Percentiles rank a stretch among this genome's conserved stretches.
phyloP scores from a whole-genome alignment of 2,329 filamentous ascomycete species.

The Penicillium expansum region DNA sequence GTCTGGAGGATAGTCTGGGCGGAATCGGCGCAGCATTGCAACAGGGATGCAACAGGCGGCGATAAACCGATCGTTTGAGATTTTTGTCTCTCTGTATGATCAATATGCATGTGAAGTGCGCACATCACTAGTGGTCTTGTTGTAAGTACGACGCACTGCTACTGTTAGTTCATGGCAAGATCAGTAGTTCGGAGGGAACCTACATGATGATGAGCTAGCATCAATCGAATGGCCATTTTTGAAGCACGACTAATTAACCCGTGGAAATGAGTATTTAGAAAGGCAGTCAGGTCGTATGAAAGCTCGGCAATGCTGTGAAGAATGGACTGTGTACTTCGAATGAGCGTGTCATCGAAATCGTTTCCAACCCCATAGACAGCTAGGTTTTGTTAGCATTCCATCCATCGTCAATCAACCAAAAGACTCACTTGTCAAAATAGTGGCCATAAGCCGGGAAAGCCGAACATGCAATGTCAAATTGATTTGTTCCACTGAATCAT shows the following conservation, averaged over 20 bases:
- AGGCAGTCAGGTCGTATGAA: slow-evolving; percentile 25
- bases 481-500: slow-evolving; percentile 20
- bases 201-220: slow-evolving; percentile 30
- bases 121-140: slow-evolving; percentile 30
- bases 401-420: too few relatives aligned
- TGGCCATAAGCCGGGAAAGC: slow-evolving; percentile 26
- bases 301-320: slow-evolving; percentile 26
- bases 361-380: slow-evolving; percentile 28
- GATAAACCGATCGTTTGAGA: too few relatives aligned
- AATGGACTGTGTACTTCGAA: slow-evolving; percentile 27
- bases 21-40: too few relatives aligned
- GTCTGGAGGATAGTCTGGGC: too few relatives aligned
- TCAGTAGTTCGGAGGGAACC: background rate
- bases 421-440: slow-evolving; percentile 24
- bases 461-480: slow-evolving; percentile 28
- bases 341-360: slow-evolving; percentile 23
- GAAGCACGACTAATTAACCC: slow-evolving; percentile 26
- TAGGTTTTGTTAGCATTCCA: background rate
- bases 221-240: slow-evolving; percentile 26
- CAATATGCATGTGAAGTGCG: slow-evolving; percentile 26
- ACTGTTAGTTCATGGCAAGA: background rate
- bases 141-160: slow-evolving; percentile 27
- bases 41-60: too few relatives aligned
- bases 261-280: slow-evolving; percentile 26
- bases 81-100: too few relatives aligned